Base-by-base conservation (phyloP, 1,139 yeast genomes). In the Torulaspora globosa region DNA sequence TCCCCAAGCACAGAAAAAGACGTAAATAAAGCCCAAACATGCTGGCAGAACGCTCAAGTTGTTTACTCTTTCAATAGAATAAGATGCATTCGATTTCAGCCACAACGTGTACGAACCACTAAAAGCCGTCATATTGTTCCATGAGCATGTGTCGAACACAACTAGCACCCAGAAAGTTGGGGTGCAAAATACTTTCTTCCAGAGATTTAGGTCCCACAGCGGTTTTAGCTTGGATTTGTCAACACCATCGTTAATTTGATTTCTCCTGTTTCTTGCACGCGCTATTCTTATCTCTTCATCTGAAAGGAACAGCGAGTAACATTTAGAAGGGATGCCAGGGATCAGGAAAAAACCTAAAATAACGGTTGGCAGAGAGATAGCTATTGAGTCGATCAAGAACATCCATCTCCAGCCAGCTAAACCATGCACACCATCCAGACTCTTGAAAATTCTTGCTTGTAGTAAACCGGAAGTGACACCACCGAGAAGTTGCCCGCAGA, bases 331-430 rank as follows among this genome's bases (percentile, higher is more conserved):
- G 2, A 78, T 70, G 37, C 89, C 92, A 2, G 94, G 94, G 56
- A 83, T 73, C 50, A 77, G 61, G 56, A 76, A 76, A 55, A 80
- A 75, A 0, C 92, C 79, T 54, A 77, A 58, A 45, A 79, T 36
- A 16, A 78, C 78, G 48, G 79, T 73, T 41, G 75, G 76, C 39
- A 82, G 53, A 1, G 88, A 79, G 35, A 82, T 71, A 11, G 68
- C 69, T 33, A 80, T 67, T 28, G 88, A 87, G 63, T 84, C 88
- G 46, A 85, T 73, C 43, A 85, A 76, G 59, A 82, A 84, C 63
- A 83, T 77, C 92, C 92, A 84, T 65, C 82, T 76, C 94, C 94
- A 84, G 26, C 88, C 81, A 6, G 74, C 73, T 34, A 77, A 63
- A 2, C 88, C 88, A 37, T 66, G 68, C 6, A 64, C 67, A 36